Base-by-base conservation (phyloP, 352 stramenopile species). In the Phytophthora citrophthora region DNA sequence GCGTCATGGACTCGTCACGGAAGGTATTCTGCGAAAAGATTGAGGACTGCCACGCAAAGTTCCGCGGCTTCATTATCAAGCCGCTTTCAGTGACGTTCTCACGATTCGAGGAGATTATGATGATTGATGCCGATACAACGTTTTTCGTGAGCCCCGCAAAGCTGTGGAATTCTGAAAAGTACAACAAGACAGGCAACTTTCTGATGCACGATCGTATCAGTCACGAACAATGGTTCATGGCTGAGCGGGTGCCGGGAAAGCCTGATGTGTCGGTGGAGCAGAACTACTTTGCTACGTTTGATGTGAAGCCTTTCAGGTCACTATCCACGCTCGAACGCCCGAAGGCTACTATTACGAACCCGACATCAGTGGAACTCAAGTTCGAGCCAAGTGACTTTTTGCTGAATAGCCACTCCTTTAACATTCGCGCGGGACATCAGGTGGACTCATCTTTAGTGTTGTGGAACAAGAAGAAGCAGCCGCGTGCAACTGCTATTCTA, bases 121-220 rank as follows among this genome's bases (percentile, higher is more conserved):
- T 90, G 54, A 54, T 88, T 10, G 78, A 90, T 62, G 76, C 76
- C 46, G 81, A 88, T 63, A 74, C 70, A 13, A 66, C 77, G 20
- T 90, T 81, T 48, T 69, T 90, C 12, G 63, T 77, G 13, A 81
- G 70, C 48, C 81, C 76, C 29, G 69, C 67, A 31, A 61, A 49
- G 54, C 54, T 87, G 0, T 86, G 78, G 76, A 66, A 80, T 1
- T 58, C 68, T 3, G 64, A 70, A 53, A 83, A 84, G 54, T 85
- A 74, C 61, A 57, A 64, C 4, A 57, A 52, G 12, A 86, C 75
- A 1, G 79, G 79, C n/a, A 87, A 72, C 50, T 70, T 89, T 31
- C 81, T 89, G 54, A 86, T 89, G 53, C 71, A 81, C 18, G 79
- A 89, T 36, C 77, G 77, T 12, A 77, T 86, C 15, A 64, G 52